A percentile compares a stretch with the other conserved stretches of the same genome.
phyloP scores from a whole-genome alignment of 768 basidiomycete genomes.

The Plicaturopsis crispa region DNA sequence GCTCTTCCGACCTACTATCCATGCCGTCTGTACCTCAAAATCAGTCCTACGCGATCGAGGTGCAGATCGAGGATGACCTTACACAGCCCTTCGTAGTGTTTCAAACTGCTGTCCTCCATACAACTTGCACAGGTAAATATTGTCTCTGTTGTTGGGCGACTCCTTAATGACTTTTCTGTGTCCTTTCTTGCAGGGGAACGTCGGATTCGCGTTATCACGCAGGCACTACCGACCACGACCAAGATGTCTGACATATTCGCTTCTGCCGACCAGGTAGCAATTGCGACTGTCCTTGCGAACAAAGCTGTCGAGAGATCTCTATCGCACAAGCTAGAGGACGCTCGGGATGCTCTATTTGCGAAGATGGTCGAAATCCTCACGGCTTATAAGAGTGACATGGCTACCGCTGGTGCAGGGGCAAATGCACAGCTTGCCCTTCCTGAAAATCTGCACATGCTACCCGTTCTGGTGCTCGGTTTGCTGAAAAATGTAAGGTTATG shows the following conservation, averaged over 20 bases:
- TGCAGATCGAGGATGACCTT: slow-evolving; percentile 48
- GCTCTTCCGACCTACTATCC: slow-evolving; percentile 48
- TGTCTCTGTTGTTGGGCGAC: not conserved
- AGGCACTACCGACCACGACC: slow-evolving; percentile 51
- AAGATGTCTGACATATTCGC: slow-evolving; percentile 49
- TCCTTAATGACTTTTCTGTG: not conserved
- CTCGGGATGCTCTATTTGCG: slow-evolving; percentile 46
- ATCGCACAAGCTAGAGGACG: slow-evolving; percentile 49
- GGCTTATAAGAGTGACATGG: slow-evolving; percentile 76
- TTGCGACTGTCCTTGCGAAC: slow-evolving; percentile 47
- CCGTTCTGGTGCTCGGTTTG: slow-evolving; percentile 37
- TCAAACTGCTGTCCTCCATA: slow-evolving; percentile 49
- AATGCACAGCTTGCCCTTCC: slow-evolving; percentile 36
- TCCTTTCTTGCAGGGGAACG: slow-evolving; percentile 37
- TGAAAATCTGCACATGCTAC: slow-evolving; percentile 41
- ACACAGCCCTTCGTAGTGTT: slow-evolving; percentile 40
- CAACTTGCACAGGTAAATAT: slow-evolving; percentile 35
- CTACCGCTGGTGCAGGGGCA: slow-evolving; percentile 31
- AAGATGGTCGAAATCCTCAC: slow-evolving; percentile 58
- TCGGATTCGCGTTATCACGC: slow-evolving; percentile 53
- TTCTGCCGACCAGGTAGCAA: slow-evolving; percentile 47
- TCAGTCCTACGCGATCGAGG: slow-evolving; percentile 49
- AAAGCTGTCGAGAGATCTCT: slow-evolving; percentile 53
- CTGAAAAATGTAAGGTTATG: slow-evolving; percentile 35
- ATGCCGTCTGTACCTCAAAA: slow-evolving; percentile 48